A percentile compares a stretch with the other conserved stretches of the same genome.
These are phyloP conservation scores for Glonium stellatum DNA, from an alignment of 495 filamentous ascomycete genomes.

Conservation along the genomic window DNA sequence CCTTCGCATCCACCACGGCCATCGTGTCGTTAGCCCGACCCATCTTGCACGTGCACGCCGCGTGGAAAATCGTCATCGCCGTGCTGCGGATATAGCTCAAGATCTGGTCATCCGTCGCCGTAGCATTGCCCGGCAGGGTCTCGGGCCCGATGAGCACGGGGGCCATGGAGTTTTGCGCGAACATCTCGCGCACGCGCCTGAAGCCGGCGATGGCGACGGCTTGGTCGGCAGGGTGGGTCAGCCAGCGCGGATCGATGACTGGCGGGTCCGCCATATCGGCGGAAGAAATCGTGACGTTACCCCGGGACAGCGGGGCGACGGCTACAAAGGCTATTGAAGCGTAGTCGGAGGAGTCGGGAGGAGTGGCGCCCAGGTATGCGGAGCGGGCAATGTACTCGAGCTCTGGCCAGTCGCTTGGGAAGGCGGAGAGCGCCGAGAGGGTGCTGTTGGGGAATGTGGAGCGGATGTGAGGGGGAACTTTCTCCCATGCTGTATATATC, in stretches of 20 bases:
- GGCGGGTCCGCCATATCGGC: constrained; percentile 40
- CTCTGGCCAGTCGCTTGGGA: constrained; percentile 47
- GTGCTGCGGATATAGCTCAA: no score
- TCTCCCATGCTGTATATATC: no score
- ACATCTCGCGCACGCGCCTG: constrained; percentile 44
- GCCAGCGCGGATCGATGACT: constrained; percentile 48
- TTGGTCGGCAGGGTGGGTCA: constrained; percentile 46
- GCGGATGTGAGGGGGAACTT: neutral
- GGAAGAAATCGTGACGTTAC: constrained; percentile 46
- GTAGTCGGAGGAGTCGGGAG: constrained; percentile 41
- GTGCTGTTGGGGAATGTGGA: constrained; percentile 9
- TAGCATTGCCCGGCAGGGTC: constrained; percentile 43
- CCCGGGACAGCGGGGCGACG: constrained; percentile 43
- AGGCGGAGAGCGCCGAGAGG: constrained; percentile 34
- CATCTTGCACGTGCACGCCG: constrained; percentile 49
- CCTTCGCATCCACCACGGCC: constrained; percentile 48
- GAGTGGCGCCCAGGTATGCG: constrained; percentile 24
- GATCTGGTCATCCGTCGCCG: no score
- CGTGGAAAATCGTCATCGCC: no score
- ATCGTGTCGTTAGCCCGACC: constrained; percentile 39
- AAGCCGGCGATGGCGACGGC: constrained; percentile 49
- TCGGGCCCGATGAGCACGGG: constrained; percentile 41
- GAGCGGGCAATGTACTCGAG: constrained; percentile 4
- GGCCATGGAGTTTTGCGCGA: constrained; percentile 39
- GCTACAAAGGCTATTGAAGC: constrained; percentile 38